phyloP scores from a whole-genome alignment of 1,139 yeast genomes.

The Yamadazyma sp. region DNA sequence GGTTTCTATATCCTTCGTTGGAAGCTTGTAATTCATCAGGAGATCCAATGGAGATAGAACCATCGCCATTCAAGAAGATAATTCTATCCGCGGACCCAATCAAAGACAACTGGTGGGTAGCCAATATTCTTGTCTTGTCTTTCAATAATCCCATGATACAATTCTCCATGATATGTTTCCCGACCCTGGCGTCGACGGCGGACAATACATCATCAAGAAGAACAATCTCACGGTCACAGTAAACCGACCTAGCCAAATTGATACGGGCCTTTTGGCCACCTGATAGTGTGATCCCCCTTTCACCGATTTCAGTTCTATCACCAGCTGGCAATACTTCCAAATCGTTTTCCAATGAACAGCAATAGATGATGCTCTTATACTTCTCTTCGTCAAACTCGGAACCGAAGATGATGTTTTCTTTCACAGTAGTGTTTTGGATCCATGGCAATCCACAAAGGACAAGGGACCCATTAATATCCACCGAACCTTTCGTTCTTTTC shows the following conservation, averaged over 20 bases:
- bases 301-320: conserved; percentile 49
- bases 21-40: conserved; percentile 34
- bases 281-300: conserved; percentile 48
- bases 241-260: conserved; percentile 47
- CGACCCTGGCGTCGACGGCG: conserved; percentile 53
- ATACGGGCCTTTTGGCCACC: conserved; percentile 54
- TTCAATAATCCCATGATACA: conserved; percentile 37
- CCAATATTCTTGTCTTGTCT: conserved; percentile 42
- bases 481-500: conserved; percentile 42
- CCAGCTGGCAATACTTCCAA: conserved; percentile 43
- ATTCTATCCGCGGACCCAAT: conserved; percentile 43
- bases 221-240: conserved; percentile 38
- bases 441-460: conserved; percentile 54
- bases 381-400: conserved; percentile 23
- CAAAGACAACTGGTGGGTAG: conserved; percentile 48
- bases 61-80: conserved; percentile 42
- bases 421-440: conserved; percentile 45
- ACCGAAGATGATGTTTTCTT: conserved; percentile 41
- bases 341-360: conserved; percentile 40
- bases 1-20: conserved; percentile 20
- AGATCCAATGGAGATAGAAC: conserved; percentile 38
- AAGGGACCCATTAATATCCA: conserved; percentile 40
- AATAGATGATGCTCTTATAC: conserved; percentile 31
- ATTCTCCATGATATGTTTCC: conserved; percentile 42
- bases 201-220: conserved; percentile 47